phyloP scores from a whole-genome alignment of 2,329 filamentous ascomycete species.

The Sporothrix dimorphospora region DNA sequence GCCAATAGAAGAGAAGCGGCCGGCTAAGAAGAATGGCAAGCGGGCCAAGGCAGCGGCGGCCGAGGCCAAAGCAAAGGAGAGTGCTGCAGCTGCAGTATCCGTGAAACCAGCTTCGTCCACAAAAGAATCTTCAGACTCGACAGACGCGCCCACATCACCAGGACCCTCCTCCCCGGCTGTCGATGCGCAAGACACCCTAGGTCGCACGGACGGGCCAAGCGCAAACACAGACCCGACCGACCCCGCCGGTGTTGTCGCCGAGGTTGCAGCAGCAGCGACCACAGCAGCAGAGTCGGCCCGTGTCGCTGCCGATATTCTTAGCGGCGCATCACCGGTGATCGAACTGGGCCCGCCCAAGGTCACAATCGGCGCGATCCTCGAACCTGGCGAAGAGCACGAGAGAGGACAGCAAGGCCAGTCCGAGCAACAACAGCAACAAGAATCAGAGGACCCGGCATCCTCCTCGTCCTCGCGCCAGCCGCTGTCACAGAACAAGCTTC shows the following conservation, averaged over 20 bases:
- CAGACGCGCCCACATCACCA: not conserved
- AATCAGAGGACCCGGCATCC: not conserved
- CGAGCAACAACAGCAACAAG: not conserved
- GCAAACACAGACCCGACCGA: not conserved
- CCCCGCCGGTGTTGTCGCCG: constrained; percentile 11
- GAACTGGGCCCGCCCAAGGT: constrained; percentile 34
- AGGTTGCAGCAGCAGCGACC: constrained; percentile 3
- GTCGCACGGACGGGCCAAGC: not conserved
- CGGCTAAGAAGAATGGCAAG: constrained; percentile 8
- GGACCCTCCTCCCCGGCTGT: not conserved
- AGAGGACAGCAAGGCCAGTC: not conserved
- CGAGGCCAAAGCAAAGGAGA: not conserved
- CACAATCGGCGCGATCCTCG: constrained; percentile 24
- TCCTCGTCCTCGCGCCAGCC: constrained; percentile 33
- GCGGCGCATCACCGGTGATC: constrained; percentile 28
- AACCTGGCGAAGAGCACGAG: not conserved
- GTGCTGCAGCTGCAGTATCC: not conserved
- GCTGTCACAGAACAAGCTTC: constrained; percentile 38
- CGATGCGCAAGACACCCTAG: constrained; percentile 4
- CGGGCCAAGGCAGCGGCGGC: not conserved
- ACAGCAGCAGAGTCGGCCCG: constrained; percentile 19
- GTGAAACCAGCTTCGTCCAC: constrained; percentile 33
- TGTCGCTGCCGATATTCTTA: not conserved
- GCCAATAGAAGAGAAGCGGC: not conserved
- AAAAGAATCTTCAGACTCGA: not conserved